Evolutionary conservation across 306 rosid genomes (phyloP).

Genomic region (Oemleria cerasiformis): DNA sequence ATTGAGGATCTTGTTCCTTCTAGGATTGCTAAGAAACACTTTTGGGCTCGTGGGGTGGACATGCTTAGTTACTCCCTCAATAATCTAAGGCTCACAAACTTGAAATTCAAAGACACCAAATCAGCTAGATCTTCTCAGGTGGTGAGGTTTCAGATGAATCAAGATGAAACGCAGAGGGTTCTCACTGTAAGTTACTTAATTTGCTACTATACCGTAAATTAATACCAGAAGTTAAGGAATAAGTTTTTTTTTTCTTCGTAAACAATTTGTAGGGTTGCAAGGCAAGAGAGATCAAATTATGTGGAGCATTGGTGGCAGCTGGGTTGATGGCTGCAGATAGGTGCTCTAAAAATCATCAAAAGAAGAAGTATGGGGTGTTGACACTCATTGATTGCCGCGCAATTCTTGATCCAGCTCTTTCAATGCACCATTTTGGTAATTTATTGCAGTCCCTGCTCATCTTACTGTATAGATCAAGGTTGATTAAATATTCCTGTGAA

Average conservation of each 20-base stretch:
- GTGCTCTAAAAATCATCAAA: conserved; percentile 15
- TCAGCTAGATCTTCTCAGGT: conserved; percentile 42
- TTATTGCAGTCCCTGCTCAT: neutral
- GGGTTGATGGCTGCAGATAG: conserved; percentile 50
- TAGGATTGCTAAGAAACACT: conserved; percentile 31
- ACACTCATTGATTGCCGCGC: conserved; percentile 57
- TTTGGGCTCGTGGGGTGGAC: conserved; percentile 52
- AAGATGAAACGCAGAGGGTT: conserved; percentile 34
- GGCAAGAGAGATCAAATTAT: conserved; percentile 44
- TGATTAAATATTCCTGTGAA: too few relatives aligned
- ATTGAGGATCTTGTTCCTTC: conserved; percentile 48
- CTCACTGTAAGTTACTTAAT: conserved; percentile 32
- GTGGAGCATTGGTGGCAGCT: conserved; percentile 55
- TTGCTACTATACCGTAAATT: neutral
- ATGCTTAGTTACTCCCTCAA: conserved; percentile 54
- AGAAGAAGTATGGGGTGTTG: conserved; percentile 49
- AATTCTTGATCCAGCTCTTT: conserved; percentile 38
- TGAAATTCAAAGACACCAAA: conserved; percentile 41
- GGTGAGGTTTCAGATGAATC: conserved; percentile 43
- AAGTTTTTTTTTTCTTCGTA: too few relatives aligned
- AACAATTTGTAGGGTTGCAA: conserved; percentile 46
- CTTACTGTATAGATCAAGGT: neutral
- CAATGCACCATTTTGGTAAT: conserved; percentile 41
- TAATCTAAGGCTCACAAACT: conserved; percentile 41
- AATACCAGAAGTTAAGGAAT: neutral